A percentile compares a stretch with the other conserved stretches of the same genome.
These are phyloP conservation scores for Artemisia tridentata DNA, from an alignment of 129 eudicot genomes.

Conservation along the genomic window DNA sequence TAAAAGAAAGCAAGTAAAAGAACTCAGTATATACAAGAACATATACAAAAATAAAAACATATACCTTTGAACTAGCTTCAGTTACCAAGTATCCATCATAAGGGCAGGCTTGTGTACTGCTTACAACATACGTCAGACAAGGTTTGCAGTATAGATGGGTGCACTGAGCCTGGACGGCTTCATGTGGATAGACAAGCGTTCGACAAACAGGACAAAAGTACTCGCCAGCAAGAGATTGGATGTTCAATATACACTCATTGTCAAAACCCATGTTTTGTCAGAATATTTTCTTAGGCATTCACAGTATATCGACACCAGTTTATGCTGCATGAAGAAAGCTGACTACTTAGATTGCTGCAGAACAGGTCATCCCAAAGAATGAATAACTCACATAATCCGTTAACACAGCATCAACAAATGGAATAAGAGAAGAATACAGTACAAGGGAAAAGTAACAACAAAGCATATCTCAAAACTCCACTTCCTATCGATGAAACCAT, in stretches of 20 bases:
- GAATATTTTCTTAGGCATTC: slow-evolving; percentile 24
- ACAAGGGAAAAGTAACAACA: no score
- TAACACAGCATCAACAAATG: background rate
- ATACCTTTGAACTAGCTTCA: slow-evolving; percentile 83
- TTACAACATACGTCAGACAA: slow-evolving; percentile 75
- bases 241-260: slow-evolving; percentile 82
- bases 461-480: no score
- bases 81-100: slow-evolving; percentile 95
- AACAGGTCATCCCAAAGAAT: background rate
- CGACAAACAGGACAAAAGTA: slow-evolving; percentile 97
- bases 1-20: background rate
- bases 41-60: background rate
- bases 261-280: slow-evolving; percentile 79
- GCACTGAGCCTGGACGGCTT: slow-evolving; percentile 89
- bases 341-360: background rate
- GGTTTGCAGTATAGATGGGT: slow-evolving; percentile 94
- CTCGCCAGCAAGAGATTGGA: slow-evolving; percentile 86
- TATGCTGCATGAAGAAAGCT: background rate
- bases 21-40: no score
- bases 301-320: slow-evolving; percentile 21
- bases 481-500: no score
- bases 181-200: slow-evolving; percentile 90
- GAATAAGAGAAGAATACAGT: no score
- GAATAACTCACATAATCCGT: slow-evolving; percentile 15
- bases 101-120: slow-evolving; percentile 84